A percentile compares a stretch with the other conserved stretches of the same genome.
Conservation (phyloP, 805 yeast species). For the Pichia californica region DNA sequence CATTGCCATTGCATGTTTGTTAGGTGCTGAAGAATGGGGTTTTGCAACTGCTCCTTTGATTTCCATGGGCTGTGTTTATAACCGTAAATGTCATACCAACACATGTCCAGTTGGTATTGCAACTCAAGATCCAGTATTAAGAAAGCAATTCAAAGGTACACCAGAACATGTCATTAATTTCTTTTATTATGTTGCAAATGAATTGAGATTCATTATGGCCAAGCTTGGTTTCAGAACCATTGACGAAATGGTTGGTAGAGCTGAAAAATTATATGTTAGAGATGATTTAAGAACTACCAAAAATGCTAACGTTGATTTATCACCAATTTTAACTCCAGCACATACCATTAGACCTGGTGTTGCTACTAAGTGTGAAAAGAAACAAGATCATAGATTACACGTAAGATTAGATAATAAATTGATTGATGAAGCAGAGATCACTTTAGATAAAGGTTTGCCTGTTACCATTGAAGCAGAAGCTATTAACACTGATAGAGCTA, state of each 20-base stretch:
- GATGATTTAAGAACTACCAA: slow-evolving; percentile 83
- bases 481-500: slow-evolving; percentile 92
- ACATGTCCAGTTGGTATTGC: slow-evolving; percentile 99
- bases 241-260: slow-evolving; percentile 97
- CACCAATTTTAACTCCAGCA: slow-evolving; percentile 95
- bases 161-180: slow-evolving; percentile 98
- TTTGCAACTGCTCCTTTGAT: slow-evolving; percentile 96
- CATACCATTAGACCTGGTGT: slow-evolving; percentile 96
- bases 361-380: slow-evolving; percentile 84
- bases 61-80: slow-evolving; percentile 96
- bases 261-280: slow-evolving; percentile 81
- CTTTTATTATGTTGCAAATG: slow-evolving; percentile 91
- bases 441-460: slow-evolving; percentile 94
- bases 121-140: slow-evolving; percentile 91
- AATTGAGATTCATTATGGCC: slow-evolving; percentile 90
- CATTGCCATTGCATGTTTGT: slow-evolving; percentile 88
- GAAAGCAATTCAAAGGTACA: slow-evolving; percentile 90
- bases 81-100: slow-evolving; percentile 90
- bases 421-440: slow-evolving; percentile 91
- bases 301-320: slow-evolving; percentile 83
- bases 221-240: slow-evolving; percentile 89
- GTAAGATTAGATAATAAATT: slow-evolving; percentile 92
- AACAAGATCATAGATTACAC: slow-evolving; percentile 90
- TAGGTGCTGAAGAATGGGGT: slow-evolving; percentile 99
- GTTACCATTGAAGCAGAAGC: slow-evolving; percentile 91